These are phyloP conservation scores for Ramaria rubella DNA, from an alignment of 768 basidiomycete genomes.

Conservation along the genomic window DNA sequence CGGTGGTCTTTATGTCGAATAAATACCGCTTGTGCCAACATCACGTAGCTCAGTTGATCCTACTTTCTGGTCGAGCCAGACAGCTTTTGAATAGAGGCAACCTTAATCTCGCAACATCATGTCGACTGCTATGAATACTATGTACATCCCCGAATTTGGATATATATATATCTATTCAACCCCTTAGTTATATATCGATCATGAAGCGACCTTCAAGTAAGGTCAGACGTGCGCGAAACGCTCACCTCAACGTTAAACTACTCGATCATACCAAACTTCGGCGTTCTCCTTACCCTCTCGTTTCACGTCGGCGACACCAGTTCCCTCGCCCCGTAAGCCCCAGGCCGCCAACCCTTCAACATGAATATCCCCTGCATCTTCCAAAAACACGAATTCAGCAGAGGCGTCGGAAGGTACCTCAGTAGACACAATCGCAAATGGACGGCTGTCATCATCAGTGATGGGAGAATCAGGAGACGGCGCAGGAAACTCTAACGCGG, in stretches of 20 bases:
- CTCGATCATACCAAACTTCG: slow-evolving; percentile 3
- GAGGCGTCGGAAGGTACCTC: too few relatives aligned
- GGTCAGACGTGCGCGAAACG: too few relatives aligned
- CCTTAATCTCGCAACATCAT: too few relatives aligned
- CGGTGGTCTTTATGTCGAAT: background rate
- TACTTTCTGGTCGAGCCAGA: too few relatives aligned
- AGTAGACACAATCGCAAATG: background rate
- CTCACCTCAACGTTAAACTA: background rate
- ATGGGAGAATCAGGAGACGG: background rate
- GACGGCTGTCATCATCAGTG: background rate
- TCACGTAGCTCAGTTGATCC: too few relatives aligned
- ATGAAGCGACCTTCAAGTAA: too few relatives aligned
- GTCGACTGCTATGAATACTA: too few relatives aligned
- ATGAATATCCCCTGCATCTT: background rate
- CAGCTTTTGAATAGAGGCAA: too few relatives aligned
- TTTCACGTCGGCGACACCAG: background rate
- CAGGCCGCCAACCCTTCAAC: background rate
- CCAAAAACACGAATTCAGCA: background rate
- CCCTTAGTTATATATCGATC: too few relatives aligned
- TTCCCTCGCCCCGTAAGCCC: background rate
- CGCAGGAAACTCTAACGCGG: background rate
- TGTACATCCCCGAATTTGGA: too few relatives aligned
- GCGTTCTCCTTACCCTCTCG: background rate
- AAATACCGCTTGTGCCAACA: too few relatives aligned
- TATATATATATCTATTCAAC: too few relatives aligned